phyloP scores from a whole-genome alignment of 768 basidiomycete genomes.

The Lactifluus subvellereus region DNA sequence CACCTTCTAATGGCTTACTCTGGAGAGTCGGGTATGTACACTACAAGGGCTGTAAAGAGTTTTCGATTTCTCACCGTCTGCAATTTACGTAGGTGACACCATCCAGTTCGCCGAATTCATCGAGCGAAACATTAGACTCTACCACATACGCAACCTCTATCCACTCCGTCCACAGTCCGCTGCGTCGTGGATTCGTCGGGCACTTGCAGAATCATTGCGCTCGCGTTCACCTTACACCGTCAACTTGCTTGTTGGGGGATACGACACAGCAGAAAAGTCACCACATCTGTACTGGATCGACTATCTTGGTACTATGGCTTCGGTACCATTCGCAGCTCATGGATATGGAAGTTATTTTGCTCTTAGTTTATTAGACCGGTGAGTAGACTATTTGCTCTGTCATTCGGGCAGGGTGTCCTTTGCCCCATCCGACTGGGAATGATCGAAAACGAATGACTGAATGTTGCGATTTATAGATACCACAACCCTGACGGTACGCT shows the following conservation, averaged over 20 bases:
- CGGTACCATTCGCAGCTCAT: conserved; percentile 90
- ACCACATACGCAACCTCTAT: conserved; percentile 91
- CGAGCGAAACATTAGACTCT: conserved; percentile 91
- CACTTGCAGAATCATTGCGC: conserved; percentile 83
- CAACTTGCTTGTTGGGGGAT: conserved; percentile 90
- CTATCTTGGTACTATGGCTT: conserved; percentile 84
- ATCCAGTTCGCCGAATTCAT: conserved; percentile 95
- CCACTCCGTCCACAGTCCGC: conserved; percentile 86
- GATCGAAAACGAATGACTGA: conserved; percentile 9
- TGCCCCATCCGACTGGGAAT: too few species aligned
- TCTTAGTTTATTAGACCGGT: conserved; percentile 88
- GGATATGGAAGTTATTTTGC: conserved; percentile 94
- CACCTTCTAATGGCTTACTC: conserved; percentile 94
- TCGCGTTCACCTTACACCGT: conserved; percentile 86
- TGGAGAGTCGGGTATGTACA: conserved; percentile 75
- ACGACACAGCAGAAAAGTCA: conserved; percentile 64
- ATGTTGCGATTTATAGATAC: conserved; percentile 46
- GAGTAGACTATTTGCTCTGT: conserved; percentile 23
- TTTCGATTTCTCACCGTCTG: neutral
- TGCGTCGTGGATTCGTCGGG: conserved; percentile 90
- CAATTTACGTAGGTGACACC: conserved; percentile 67
- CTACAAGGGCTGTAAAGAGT: neutral
- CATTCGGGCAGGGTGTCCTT: neutral
- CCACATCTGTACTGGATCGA: conserved; percentile 95
- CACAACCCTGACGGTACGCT: conserved; percentile 82